Percentiles rank a stretch among this genome's conserved stretches.
These are phyloP conservation scores for Ophiorrhiza pumila DNA, from an alignment of 257 asterid species.

Conservation along the genomic window DNA sequence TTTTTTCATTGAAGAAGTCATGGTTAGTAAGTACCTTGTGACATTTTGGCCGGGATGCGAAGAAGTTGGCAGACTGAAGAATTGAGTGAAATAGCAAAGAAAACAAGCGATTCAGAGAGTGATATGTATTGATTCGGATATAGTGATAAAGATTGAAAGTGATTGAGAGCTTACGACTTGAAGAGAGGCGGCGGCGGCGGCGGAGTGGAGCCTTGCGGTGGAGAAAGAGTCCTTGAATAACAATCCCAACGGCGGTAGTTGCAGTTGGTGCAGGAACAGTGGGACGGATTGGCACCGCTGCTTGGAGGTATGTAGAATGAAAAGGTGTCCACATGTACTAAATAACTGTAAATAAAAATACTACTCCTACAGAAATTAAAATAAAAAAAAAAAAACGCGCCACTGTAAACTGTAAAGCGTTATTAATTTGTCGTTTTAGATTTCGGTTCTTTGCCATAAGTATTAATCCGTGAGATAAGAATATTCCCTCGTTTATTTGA, in stretches of 20 bases:
- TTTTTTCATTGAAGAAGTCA: background rate
- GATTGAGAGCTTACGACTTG: background rate
- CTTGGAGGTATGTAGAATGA: background rate
- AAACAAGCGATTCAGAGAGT: background rate
- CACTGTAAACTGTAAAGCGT: too few species aligned
- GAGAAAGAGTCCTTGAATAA: background rate
- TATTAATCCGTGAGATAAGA: too few species aligned
- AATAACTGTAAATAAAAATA: too few species aligned
- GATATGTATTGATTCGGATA: background rate
- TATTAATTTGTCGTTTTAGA: too few species aligned
- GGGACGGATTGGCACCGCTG: background rate
- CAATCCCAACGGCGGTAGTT: background rate
- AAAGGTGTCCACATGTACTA: background rate
- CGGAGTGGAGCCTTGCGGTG: background rate
- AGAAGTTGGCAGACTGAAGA: conserved; percentile 5
- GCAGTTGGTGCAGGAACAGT: background rate
- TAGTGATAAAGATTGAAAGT: background rate
- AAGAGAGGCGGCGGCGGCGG: background rate
- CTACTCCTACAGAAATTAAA: too few species aligned
- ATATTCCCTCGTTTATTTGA: too few species aligned
- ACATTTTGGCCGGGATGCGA: conserved; percentile 11
- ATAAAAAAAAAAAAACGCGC: too few species aligned
- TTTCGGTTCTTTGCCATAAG: too few species aligned
- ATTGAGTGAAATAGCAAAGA: background rate
- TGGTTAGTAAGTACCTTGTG: conserved; percentile 14